These are phyloP conservation scores for Diaporthe ilicicola DNA, from an alignment of 2,329 filamentous ascomycete species.

Conservation along the genomic window DNA sequence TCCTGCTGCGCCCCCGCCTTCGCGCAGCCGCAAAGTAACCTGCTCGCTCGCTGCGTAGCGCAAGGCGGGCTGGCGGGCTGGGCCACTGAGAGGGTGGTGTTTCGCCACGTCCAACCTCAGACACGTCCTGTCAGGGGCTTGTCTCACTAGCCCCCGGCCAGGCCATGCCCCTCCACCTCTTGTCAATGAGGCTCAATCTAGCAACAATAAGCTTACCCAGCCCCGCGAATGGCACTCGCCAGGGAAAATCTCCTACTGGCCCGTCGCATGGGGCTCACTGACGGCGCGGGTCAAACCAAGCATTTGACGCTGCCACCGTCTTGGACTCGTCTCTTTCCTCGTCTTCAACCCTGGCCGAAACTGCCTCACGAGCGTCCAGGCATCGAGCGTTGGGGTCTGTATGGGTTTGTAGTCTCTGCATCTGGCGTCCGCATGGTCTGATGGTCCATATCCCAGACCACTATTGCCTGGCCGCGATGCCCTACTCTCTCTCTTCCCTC, in stretches of 20 bases:
- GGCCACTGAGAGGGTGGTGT: slow-evolving; percentile 11
- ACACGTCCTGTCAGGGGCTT: slow-evolving; percentile 32
- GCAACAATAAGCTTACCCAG: slow-evolving; percentile 21
- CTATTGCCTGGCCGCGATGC: not conserved
- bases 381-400: not conserved
- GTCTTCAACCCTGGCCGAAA: slow-evolving; percentile 26
- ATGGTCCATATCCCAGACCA: not conserved
- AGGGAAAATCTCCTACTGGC: slow-evolving; percentile 2
- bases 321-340: slow-evolving; percentile 21
- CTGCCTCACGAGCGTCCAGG: slow-evolving; percentile 14
- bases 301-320: slow-evolving; percentile 28
- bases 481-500: not conserved
- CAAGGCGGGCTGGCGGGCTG: not conserved
- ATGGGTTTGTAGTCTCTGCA: not conserved
- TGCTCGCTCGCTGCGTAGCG: slow-evolving; percentile 3
- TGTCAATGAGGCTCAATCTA: slow-evolving; percentile 21
- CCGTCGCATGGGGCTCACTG: not conserved
- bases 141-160: slow-evolving; percentile 28
- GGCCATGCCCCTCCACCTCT: not conserved
- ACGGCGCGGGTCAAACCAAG: slow-evolving; percentile 20
- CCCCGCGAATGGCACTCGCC: not conserved
- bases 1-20: not conserved
- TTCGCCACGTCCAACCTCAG: slow-evolving; percentile 31
- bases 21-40: slow-evolving; percentile 1
- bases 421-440: not conserved